Evolutionary conservation across 2,329 filamentous ascomycete genomes (phyloP).

Genomic region (Helotiales sp.): DNA sequence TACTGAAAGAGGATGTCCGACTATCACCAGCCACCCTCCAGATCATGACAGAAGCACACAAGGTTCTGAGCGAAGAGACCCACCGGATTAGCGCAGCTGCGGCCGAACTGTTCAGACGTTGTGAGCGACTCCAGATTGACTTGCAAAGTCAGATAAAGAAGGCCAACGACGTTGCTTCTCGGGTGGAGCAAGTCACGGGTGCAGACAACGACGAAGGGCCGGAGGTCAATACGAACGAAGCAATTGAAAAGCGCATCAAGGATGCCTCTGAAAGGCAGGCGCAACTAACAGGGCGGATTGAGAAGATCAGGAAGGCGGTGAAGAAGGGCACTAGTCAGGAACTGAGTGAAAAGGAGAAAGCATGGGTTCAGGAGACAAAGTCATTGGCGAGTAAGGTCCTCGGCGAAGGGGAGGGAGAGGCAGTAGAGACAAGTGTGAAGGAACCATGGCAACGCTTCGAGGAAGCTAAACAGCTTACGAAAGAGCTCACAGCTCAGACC

Average conservation of each 20-base stretch:
- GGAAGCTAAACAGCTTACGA: conserved; percentile 42
- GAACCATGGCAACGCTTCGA: conserved; percentile 58
- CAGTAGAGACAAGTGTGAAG: conserved; percentile 33
- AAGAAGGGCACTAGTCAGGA: conserved; percentile 49
- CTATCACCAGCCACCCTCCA: conserved; percentile 70
- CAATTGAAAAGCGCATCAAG: conserved; percentile 59
- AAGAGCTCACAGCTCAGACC: conserved; percentile 40
- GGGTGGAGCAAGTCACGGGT: conserved; percentile 66
- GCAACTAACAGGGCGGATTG: conserved; percentile 58
- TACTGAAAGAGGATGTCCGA: conserved; percentile 66
- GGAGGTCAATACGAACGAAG: conserved; percentile 48
- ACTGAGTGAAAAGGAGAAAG: conserved; percentile 62
- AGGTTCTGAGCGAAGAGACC: conserved; percentile 69
- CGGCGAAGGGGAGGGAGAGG: conserved; percentile 16
- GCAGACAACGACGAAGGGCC: conserved; percentile 55
- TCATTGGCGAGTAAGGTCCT: conserved; percentile 40
- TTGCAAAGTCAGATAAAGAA: conserved; percentile 66
- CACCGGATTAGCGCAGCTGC: conserved; percentile 67
- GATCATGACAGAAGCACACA: conserved; percentile 72
- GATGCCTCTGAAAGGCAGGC: conserved; percentile 56
- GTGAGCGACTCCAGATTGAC: conserved; percentile 66
- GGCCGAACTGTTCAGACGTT: conserved; percentile 71
- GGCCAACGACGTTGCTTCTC: conserved; percentile 63
- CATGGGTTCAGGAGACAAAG: conserved; percentile 57
- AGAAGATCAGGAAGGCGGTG: conserved; percentile 54